Percentiles rank a stretch among this genome's conserved stretches.
These are phyloP conservation scores for Quercus suber DNA, from an alignment of 306 rosid genomes.

Conservation along the genomic window DNA sequence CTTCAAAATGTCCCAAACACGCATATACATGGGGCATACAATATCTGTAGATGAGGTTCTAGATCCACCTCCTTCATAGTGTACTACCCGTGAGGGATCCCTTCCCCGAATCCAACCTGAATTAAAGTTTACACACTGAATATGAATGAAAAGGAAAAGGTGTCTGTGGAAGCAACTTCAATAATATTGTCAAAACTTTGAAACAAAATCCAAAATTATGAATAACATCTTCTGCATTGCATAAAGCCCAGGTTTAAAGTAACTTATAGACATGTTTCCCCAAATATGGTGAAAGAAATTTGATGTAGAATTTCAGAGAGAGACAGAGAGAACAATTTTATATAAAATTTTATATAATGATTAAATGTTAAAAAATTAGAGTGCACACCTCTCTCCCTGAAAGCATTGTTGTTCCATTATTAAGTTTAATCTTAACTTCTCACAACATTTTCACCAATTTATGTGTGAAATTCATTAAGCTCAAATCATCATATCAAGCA, in stretches of 20 bases:
- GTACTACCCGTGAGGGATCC: conserved; percentile 74
- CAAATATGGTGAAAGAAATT: not conserved
- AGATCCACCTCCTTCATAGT: conserved; percentile 97
- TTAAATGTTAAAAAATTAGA: not conserved
- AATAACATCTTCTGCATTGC: not conserved
- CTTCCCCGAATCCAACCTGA: conserved; percentile 93
- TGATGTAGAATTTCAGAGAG: not conserved
- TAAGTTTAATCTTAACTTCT: not conserved
- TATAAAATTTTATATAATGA: not conserved
- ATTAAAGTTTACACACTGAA: conserved; percentile 11
- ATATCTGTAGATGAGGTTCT: conserved; percentile 89
- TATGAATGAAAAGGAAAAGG: not conserved
- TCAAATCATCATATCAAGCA: not conserved
- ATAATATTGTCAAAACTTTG: not conserved
- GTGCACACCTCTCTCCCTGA: not conserved
- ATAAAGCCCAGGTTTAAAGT: not conserved
- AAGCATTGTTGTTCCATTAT: not conserved
- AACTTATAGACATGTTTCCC: not conserved
- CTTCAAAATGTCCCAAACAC: conserved; percentile 88
- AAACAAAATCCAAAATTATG: not conserved
- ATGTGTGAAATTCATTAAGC: not conserved
- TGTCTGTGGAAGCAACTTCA: conserved; percentile 3
- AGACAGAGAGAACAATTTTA: not conserved
- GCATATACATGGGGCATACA: conserved; percentile 97
- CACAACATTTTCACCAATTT: not conserved